Conservation (phyloP, 805 yeast genomes). For the Saturnispora sekii region DNA sequence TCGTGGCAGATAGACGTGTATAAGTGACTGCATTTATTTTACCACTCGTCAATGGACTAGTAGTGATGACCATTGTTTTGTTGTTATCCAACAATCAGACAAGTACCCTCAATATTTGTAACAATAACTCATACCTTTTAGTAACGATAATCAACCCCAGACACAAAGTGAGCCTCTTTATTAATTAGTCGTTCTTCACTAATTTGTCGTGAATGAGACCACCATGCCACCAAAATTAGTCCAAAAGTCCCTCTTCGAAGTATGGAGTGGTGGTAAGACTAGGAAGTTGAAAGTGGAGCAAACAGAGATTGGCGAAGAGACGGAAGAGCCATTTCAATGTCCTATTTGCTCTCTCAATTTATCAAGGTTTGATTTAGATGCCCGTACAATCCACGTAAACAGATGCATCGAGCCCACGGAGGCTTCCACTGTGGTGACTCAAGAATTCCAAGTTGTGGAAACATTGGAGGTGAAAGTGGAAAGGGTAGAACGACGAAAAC, state of each 20-base stretch:
- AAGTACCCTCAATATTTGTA: slow-evolving; percentile 24
- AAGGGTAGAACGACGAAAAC: background rate
- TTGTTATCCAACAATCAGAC: slow-evolving; percentile 73
- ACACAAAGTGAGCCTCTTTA: background rate
- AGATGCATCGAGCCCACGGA: slow-evolving; percentile 31
- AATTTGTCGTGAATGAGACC: background rate
- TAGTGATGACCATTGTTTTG: slow-evolving; percentile 25
- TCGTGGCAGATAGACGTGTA: too few species aligned
- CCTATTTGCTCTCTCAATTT: slow-evolving; percentile 43
- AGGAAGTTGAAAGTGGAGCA: slow-evolving; percentile 6
- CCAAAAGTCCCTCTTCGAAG: slow-evolving; percentile 2
- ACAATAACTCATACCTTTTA: slow-evolving; percentile 11
- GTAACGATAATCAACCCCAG: slow-evolving; percentile 5
- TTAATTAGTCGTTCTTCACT: background rate
- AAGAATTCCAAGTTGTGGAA: background rate
- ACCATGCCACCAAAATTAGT: background rate
- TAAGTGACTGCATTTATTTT: too few species aligned
- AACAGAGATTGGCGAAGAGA: slow-evolving; percentile 11
- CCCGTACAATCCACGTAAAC: slow-evolving; percentile 47
- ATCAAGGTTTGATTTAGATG: slow-evolving; percentile 30
- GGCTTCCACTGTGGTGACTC: too few species aligned
- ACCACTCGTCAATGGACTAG: too few species aligned
- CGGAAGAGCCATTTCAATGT: slow-evolving; percentile 27
- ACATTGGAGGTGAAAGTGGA: background rate
- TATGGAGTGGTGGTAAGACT: background rate